Evolutionary conservation across 352 stramenopile species (phyloP), one percentile per base, ranked within the genome.

Genomic region (Globisporangium acanthophoron): DNA sequence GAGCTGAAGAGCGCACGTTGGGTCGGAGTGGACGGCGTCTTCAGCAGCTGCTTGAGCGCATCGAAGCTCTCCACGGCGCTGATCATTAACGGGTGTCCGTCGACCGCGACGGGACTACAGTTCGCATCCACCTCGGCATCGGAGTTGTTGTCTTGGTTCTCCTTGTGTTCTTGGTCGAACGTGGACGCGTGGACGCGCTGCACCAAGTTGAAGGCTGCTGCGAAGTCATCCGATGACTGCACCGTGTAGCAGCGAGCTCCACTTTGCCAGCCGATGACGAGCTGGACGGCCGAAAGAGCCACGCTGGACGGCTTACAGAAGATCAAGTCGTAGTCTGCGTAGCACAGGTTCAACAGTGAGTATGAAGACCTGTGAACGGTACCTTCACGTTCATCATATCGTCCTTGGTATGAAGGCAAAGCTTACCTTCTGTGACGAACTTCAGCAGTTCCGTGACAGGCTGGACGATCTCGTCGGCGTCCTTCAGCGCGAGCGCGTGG

Each of bases 241-340:
- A n/a, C 43, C 27, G n/a, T n/a, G 61, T 50, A 71, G 63, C 33
- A 67, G 53, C 61, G 53, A 56, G 53, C 1, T 64, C 21, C 18
- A 64, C 53, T 5, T 62, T 60, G 56, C 74, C 43, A 9, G 66
- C 67, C 62, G 41, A 65, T 66, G 51, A 79, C 62, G 51, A 83
- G 63, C 65, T 84, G 74, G 3, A 80, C 71, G 20, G 74, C 67
- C 1, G 69, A 69, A 40, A 80, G 73, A 8, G 74, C 71, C 13
- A 84, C 60, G 52, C 71, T 77, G 3, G 74, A 84, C 20, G 64
- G 62, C 16, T 66, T 69, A 58, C 74, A 80, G 27, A 56, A 33
- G 31, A 80, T 44, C 6, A 63, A 77, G n/a, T 54, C 37, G 27
- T 58, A 56, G 18, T 63, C 53, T 50, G 52, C 13, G 2, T 33